Base-by-base conservation (phyloP, 345 rosid genomes). In the Arabidopsis suecica region DNA sequence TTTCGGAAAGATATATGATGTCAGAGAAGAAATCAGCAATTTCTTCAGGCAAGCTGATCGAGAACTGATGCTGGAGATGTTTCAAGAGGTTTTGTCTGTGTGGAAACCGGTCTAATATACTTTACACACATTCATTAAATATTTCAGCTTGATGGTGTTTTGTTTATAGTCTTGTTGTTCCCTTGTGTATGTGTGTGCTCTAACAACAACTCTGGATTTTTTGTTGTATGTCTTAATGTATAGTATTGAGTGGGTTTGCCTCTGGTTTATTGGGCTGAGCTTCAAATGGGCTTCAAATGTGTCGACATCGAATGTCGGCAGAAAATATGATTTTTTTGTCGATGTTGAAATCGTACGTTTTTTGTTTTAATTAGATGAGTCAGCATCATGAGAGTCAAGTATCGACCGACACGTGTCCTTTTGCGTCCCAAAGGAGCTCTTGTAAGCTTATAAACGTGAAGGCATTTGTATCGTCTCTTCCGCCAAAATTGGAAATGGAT, bases 1-100 rank as follows among this genome's bases (percentile, higher is more conserved):
- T 71, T 94, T 94, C 30, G 97, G 96, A 8, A 91, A 91, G 88
- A 87, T 94, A 58, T 85, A 88, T 55, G 97, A 94, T 64, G 86
- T 89, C 16, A 82, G 89, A 65, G 97, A 94, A 0, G 93, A 94
- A 69, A 84, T 94, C 56, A 83, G 79, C 49, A 78, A 79, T 80
- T 91, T 94, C 74, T 88, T 94, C 83, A 82, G 86, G 73, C 87
- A 84, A 45, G 98, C 96, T 11, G 96, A 94, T 55, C 75, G 93
- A 42, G 96, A 89, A 25, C 77, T 94, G 82, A 86, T 86, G 90
- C 79, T 87, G 59, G 97, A 94, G 75, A 89, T 94, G 93, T 94
- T 94, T 64, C 95, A 91, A 67, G 97, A 91, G 78, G 90, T 91
- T 61, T 90, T 94, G 38, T 75, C 89, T 0, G 90, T 82, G 14